Percentiles rank a stretch among this genome's conserved stretches.
These are phyloP conservation scores for Crithidia sp. DNA, from an alignment of 208 protist species.

Conservation along the genomic window DNA sequence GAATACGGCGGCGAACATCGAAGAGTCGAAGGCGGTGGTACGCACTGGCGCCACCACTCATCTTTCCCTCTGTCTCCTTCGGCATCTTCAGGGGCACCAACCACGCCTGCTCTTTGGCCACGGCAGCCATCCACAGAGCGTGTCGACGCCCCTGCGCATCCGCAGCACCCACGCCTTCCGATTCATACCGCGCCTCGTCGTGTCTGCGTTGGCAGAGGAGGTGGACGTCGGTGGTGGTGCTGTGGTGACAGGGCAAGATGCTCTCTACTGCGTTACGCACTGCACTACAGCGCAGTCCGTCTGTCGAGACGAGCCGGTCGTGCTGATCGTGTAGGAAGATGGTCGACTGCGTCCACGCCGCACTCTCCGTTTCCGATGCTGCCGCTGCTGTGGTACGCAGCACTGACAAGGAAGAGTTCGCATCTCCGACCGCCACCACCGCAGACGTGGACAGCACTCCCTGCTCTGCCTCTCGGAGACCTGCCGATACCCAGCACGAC, in stretches of 20 bases:
- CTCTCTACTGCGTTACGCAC: slow-evolving; percentile 21
- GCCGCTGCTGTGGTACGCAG: not conserved
- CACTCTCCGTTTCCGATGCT: not conserved
- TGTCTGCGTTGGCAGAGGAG: slow-evolving; percentile 20
- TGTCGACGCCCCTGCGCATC: not conserved
- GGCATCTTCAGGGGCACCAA: slow-evolving; percentile 27
- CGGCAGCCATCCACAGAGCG: slow-evolving; percentile 35
- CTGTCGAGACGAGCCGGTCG: slow-evolving; percentile 1
- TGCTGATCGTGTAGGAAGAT: slow-evolving; percentile 23
- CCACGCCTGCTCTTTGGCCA: slow-evolving; percentile 29
- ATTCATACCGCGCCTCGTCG: slow-evolving; percentile 6
- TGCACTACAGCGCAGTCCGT: not conserved
- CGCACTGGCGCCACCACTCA: not conserved
- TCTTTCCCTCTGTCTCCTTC: slow-evolving; percentile 10
- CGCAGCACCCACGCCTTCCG: slow-evolving; percentile 5
- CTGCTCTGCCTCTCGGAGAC: not conserved
- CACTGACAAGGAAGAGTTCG: slow-evolving; percentile 16
- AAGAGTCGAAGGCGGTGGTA: slow-evolving; percentile 10
- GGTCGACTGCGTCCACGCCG: slow-evolving; percentile 17
- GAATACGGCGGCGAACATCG: slow-evolving; percentile 16
- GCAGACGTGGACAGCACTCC: not conserved
- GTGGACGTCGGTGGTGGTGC: not conserved
- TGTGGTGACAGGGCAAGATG: slow-evolving; percentile 22
- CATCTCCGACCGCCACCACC: slow-evolving; percentile 18
- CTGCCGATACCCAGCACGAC: slow-evolving; percentile 36